A percentile compares a stretch with the other conserved stretches of the same genome.
Conservation (phyloP, 495 filamentous ascomycete species). For the Penicillium pancosmium region DNA sequence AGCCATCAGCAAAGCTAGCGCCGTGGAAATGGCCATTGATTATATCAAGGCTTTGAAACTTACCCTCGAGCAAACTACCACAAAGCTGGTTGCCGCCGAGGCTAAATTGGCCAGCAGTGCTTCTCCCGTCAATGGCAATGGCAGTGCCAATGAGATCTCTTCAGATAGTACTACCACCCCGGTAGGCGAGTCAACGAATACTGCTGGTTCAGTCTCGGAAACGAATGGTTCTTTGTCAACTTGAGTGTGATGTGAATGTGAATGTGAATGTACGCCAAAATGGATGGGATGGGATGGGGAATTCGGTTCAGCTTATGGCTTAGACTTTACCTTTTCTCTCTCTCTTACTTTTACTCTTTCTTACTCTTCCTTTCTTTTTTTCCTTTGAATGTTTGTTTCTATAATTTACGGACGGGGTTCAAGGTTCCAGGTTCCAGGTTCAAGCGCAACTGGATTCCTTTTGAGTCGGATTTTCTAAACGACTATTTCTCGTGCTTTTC, state of each 20-base stretch:
- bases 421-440: background rate
- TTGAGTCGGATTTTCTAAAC: background rate
- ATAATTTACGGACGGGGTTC: background rate
- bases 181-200: too few relatives aligned
- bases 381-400: background rate
- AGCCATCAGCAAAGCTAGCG: constrained; percentile 89
- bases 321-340: background rate
- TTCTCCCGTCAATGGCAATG: background rate
- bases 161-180: background rate
- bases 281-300: background rate
- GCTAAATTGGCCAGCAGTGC: constrained; percentile 25
- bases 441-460: background rate
- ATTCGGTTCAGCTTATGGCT: too few relatives aligned
- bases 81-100: constrained; percentile 65
- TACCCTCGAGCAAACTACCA: constrained; percentile 69
- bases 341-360: background rate
- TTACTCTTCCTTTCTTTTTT: background rate
- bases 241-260: background rate
- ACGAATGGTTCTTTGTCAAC: background rate
- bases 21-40: constrained; percentile 92
- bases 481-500: background rate
- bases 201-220: background rate
- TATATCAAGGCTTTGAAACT: constrained; percentile 86
- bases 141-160: background rate
- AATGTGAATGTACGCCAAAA: background rate